These are phyloP conservation scores for Wallacemonas sp. DNA, from an alignment of 208 protist species.

Conservation along the genomic window DNA sequence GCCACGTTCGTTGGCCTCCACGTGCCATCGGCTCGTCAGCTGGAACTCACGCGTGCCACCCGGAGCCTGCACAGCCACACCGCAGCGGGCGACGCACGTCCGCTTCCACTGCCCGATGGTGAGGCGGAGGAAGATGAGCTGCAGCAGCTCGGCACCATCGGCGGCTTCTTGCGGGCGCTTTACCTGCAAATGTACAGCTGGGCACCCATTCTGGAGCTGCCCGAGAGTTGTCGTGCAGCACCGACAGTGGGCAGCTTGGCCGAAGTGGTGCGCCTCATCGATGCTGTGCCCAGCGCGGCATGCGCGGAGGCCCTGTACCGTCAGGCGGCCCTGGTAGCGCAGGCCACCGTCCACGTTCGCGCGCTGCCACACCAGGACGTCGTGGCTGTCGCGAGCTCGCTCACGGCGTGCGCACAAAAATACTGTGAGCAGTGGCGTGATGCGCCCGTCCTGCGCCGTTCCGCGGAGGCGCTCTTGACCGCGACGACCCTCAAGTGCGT, in stretches of 20 bases:
- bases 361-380: background rate
- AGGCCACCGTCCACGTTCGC: constrained; percentile 2
- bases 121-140: background rate
- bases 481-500: constrained; percentile 13
- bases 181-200: background rate
- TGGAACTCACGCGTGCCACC: background rate
- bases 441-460: background rate
- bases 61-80: no score
- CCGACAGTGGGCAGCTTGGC: background rate
- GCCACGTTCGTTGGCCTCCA: constrained; percentile 57
- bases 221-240: background rate
- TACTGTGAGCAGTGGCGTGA: background rate
- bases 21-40: background rate
- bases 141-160: background rate
- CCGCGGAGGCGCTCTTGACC: background rate
- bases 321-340: background rate
- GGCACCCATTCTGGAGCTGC: constrained; percentile 2
- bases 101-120: no score
- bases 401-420: background rate
- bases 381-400: background rate
- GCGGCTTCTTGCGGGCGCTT: background rate
- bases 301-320: background rate
- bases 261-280: background rate
- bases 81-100: no score
- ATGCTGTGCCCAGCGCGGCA: background rate